Base-by-base conservation (phyloP, 192 early-diverging fungal genomes). In the Diversispora eburnea region DNA sequence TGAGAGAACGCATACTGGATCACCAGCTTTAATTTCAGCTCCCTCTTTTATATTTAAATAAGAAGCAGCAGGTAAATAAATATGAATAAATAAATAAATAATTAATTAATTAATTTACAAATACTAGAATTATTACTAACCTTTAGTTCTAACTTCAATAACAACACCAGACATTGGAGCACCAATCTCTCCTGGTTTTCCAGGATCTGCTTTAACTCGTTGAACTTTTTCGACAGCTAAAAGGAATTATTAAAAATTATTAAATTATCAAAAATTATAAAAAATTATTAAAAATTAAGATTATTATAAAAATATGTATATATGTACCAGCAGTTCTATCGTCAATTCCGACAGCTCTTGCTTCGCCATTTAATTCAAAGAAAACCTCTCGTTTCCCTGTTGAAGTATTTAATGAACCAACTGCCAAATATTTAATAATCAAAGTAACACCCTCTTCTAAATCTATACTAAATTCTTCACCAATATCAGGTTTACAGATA, bases 141-240 rank as follows among this genome's bases (percentile, higher is more conserved):
- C 58, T 71, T 92, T 89, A 33, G 91, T 93, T 73, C 92, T 87
- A 76, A 98, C 85, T 78, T 98, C 96, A 19, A 98, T 89, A 0
- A 98, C 93, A 2, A 95, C 90, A 66, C 96, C 96, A 63, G 90
- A 89, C 96, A 98, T 98, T n/a, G 96, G 96, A 8, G 94, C 94
- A 5, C 91, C 92, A 58, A 97, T 86, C 56, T 98, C 91, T 71
- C 87, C 89, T 80, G 91, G 89, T 42, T 89, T 87, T 67, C 80
- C 78, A 0, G 89, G 81, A 75, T 95, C 87, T 12, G 95, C 96
- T 78, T 91, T 91, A 62, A 81, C 88, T 59, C 87, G 89, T n/a
- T 84, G 81, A 47, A 87, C 82, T 63, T 83, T 81, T 75, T 88
- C 88, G 13, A 88, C 83, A 64, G 86, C 86, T 73, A 19, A 33